phyloP scores from a whole-genome alignment of 257 asterid genomes.

The Sherardia arvensis region DNA sequence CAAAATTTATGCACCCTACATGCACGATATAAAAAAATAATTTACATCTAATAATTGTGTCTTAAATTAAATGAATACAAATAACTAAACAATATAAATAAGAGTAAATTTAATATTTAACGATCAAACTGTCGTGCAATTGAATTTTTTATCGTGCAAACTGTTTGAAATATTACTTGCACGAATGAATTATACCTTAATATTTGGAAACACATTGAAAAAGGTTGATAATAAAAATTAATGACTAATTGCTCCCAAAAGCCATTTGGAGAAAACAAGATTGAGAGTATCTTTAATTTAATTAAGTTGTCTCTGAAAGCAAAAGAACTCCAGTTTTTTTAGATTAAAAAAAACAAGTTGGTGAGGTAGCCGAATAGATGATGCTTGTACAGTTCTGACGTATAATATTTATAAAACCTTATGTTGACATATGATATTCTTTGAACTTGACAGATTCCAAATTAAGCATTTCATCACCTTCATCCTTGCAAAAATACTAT shows the following conservation, averaged over 20 bases:
- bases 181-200: too few relatives aligned
- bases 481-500: too few relatives aligned
- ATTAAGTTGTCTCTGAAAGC: background rate
- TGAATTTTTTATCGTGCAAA: too few relatives aligned
- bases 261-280: background rate
- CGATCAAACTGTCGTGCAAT: too few relatives aligned
- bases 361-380: background rate
- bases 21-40: too few relatives aligned
- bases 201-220: background rate
- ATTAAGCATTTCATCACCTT: background rate
- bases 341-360: background rate
- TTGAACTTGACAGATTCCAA: background rate
- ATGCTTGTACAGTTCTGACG: background rate
- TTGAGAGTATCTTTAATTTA: background rate
- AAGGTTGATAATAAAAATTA: background rate
- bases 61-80: too few relatives aligned
- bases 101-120: too few relatives aligned
- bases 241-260: background rate
- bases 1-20: too few relatives aligned
- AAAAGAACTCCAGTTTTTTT: conserved; percentile 4
- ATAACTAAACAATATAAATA: too few relatives aligned
- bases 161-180: too few relatives aligned
- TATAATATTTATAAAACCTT: background rate
- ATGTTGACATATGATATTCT: background rate
- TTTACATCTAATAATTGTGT: too few relatives aligned